phyloP scores from a whole-genome alignment of 1,139 yeast species.

The Protomyces lactucae-debilis region DNA sequence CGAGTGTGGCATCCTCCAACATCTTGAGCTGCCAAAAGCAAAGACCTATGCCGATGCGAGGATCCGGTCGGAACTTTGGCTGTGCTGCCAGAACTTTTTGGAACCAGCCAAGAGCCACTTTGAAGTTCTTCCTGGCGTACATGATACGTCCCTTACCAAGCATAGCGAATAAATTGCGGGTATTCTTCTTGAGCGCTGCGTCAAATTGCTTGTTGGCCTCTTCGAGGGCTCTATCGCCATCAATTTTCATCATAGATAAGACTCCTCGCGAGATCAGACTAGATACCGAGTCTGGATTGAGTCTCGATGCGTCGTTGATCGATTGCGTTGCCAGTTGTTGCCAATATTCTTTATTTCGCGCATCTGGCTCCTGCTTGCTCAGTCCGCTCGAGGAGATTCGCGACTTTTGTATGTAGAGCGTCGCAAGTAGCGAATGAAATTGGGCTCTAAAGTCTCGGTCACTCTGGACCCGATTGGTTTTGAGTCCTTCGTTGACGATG shows the following conservation, averaged over 20 bases:
- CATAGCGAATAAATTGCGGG: slow-evolving; percentile 66
- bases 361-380: slow-evolving; percentile 35
- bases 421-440: slow-evolving; percentile 60
- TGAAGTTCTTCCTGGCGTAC: slow-evolving; percentile 66
- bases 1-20: slow-evolving; percentile 62
- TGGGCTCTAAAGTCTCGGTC: slow-evolving; percentile 49
- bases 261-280: slow-evolving; percentile 54
- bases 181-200: slow-evolving; percentile 39
- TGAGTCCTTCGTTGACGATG: slow-evolving; percentile 60
- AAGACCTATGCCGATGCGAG: slow-evolving; percentile 89
- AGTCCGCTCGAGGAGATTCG: slow-evolving; percentile 40
- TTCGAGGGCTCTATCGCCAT: slow-evolving; percentile 17
- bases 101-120: slow-evolving; percentile 69
- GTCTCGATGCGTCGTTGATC: slow-evolving; percentile 39
- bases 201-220: slow-evolving; percentile 39
- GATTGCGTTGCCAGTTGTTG: slow-evolving; percentile 40
- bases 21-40: slow-evolving; percentile 89
- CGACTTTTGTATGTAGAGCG: slow-evolving; percentile 62
- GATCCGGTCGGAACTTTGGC: slow-evolving; percentile 78
- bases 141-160: slow-evolving; percentile 80
- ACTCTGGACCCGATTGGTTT: slow-evolving; percentile 39
- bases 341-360: slow-evolving; percentile 38
- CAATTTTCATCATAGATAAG: slow-evolving; percentile 41
- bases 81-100: slow-evolving; percentile 75
- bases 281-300: slow-evolving; percentile 47